Evolutionary conservation across 768 basidiomycete genomes (phyloP).

Genomic region (Mycena rosella): DNA sequence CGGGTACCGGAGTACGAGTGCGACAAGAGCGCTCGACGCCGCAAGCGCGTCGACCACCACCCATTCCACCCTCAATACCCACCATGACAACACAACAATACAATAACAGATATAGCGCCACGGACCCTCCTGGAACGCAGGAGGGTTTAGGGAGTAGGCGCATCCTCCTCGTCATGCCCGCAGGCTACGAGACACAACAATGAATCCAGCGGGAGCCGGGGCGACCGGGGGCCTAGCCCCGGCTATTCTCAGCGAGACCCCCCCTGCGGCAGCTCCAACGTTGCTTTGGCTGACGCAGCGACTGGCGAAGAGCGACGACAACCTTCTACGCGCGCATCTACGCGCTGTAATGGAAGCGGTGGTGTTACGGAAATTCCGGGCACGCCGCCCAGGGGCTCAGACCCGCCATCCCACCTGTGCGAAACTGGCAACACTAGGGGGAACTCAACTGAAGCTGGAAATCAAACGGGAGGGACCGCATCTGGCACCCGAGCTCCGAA

Average conservation of each 20-base stretch:
- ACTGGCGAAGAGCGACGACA: conserved; percentile 13
- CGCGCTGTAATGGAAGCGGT: neutral
- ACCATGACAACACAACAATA: neutral
- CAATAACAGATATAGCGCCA: neutral
- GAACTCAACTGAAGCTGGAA: too few relatives aligned
- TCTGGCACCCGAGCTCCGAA: too few relatives aligned
- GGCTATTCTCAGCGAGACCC: conserved; percentile 14
- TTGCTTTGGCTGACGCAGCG: conserved; percentile 6
- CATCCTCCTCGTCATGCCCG: conserved; percentile 16
- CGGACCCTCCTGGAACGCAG: conserved; percentile 14
- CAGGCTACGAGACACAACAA: conserved; percentile 14
- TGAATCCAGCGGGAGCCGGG: too few relatives aligned
- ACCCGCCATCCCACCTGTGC: too few relatives aligned
- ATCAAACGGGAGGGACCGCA: too few relatives aligned
- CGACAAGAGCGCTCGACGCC: too few relatives aligned
- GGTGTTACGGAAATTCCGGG: neutral
- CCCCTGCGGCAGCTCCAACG: conserved; percentile 6
- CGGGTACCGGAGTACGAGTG: neutral
- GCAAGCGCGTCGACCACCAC: too few relatives aligned
- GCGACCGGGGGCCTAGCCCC: too few relatives aligned
- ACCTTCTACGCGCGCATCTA: neutral
- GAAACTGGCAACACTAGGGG: too few relatives aligned
- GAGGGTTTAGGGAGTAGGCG: conserved; percentile 13
- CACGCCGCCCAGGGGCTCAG: neutral
- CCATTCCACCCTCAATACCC: neutral